phyloP scores from a whole-genome alignment of 2,329 filamentous ascomycete species.

The Tolypocladium ophioglossoides region DNA sequence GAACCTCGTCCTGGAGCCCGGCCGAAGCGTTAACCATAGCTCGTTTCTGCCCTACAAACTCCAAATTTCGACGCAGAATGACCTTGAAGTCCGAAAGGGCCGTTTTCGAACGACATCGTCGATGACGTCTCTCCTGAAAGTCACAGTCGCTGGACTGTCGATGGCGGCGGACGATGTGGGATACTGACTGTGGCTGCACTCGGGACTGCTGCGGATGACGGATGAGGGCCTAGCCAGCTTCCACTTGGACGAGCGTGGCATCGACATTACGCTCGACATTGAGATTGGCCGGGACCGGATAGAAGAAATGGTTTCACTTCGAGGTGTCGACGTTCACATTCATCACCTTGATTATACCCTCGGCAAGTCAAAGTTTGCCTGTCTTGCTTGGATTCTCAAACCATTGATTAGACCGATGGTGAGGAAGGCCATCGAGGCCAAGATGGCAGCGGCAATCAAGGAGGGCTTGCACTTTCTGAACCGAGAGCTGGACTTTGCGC shows the following conservation, averaged over 20 bases:
- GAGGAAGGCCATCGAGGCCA: slow-evolving; percentile 66
- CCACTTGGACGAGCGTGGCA: slow-evolving; percentile 72
- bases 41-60: slow-evolving; percentile 85
- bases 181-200: slow-evolving; percentile 77
- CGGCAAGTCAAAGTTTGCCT: slow-evolving; percentile 63
- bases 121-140: slow-evolving; percentile 60
- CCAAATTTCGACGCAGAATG: slow-evolving; percentile 73
- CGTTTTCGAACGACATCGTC: slow-evolving; percentile 49
- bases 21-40: slow-evolving; percentile 69
- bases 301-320: slow-evolving; percentile 72
- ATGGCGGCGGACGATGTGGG: slow-evolving; percentile 79
- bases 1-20: slow-evolving; percentile 83
- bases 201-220: slow-evolving; percentile 60
- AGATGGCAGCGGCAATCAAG: slow-evolving; percentile 62
- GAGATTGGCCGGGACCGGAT: slow-evolving; percentile 69
- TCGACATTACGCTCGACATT: slow-evolving; percentile 77
- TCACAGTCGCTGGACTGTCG: slow-evolving; percentile 75
- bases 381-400: slow-evolving; percentile 73
- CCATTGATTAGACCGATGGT: slow-evolving; percentile 74
- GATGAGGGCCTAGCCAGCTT: slow-evolving; percentile 84
- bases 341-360: slow-evolving; percentile 80
- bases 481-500: slow-evolving; percentile 74
- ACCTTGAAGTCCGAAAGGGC: slow-evolving; percentile 75
- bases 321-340: slow-evolving; percentile 66
- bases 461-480: slow-evolving; percentile 65